phyloP scores from a whole-genome alignment of 225 moss, liverwort and hornwort genomes.

The Pleurozium schreberi region DNA sequence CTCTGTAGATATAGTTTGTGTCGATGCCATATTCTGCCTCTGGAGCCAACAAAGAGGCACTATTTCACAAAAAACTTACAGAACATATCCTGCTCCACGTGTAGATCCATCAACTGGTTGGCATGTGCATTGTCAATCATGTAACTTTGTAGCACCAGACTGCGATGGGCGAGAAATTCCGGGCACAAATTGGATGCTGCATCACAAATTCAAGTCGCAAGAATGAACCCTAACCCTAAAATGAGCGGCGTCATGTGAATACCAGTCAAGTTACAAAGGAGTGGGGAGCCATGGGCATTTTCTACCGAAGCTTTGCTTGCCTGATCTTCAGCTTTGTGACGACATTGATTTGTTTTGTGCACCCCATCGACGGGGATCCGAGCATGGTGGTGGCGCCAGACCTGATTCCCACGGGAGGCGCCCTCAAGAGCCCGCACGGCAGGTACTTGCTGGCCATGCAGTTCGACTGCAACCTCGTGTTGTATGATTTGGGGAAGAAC shows the following conservation, averaged over 20 bases:
- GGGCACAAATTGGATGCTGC: background rate
- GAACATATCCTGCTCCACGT: background rate
- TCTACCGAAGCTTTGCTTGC: background rate
- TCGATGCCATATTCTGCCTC: too few species aligned
- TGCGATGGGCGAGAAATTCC: background rate
- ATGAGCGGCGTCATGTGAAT: background rate
- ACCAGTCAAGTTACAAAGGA: background rate
- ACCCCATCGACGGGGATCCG: background rate
- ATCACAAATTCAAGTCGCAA: background rate
- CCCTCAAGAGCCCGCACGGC: conserved; percentile 3
- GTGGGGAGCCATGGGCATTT: background rate
- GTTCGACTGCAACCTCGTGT: conserved; percentile 38
- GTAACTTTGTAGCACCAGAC: background rate
- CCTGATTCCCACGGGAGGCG: background rate
- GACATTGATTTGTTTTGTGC: background rate
- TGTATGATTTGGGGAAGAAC: conserved; percentile 25
- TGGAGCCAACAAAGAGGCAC: background rate
- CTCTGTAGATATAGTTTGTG: background rate
- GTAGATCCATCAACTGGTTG: background rate
- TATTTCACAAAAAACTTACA: too few species aligned
- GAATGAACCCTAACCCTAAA: background rate
- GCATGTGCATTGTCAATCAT: background rate
- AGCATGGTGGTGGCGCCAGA: conserved; percentile 9
- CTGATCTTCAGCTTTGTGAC: background rate
- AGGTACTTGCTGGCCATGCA: conserved; percentile 25